phyloP scores from a whole-genome alignment of 2,329 filamentous ascomycete species.

The Diaporthe caulivora region DNA sequence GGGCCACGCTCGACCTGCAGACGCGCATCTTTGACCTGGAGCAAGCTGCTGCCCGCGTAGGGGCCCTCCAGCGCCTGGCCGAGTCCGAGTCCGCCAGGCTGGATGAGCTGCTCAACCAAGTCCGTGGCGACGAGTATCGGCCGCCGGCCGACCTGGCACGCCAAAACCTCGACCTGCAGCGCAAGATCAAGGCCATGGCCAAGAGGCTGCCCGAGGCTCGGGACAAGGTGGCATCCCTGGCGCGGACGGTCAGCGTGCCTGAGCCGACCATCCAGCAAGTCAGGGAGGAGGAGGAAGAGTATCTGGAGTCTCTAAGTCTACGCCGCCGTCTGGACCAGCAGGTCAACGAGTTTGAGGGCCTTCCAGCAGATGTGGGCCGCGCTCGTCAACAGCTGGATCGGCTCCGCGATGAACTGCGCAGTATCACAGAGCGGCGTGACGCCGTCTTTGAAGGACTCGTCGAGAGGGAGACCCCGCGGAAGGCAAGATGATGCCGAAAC shows the following conservation, averaged over 20 bases:
- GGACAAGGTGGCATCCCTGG: conserved; percentile 62
- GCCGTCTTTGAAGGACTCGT: conserved; percentile 80
- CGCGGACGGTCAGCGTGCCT: conserved; percentile 49
- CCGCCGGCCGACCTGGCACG: conserved; percentile 71
- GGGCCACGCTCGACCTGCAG: conserved; percentile 68
- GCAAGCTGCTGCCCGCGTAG: conserved; percentile 66
- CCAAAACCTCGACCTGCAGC: conserved; percentile 80
- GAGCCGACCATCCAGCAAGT: conserved; percentile 69
- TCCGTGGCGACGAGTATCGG: conserved; percentile 63
- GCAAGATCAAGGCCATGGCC: conserved; percentile 75
- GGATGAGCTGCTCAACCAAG: conserved; percentile 54
- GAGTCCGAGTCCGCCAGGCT: conserved; percentile 61
- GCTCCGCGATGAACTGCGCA: conserved; percentile 73
- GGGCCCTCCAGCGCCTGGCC: conserved; percentile 68
- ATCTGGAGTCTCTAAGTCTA: conserved; percentile 66
- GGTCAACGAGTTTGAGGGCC: conserved; percentile 74
- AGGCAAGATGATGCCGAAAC: conserved; percentile 46
- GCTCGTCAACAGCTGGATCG: conserved; percentile 79
- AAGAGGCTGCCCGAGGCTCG: conserved; percentile 77
- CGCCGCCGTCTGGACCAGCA: conserved; percentile 73
- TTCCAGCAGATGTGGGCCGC: conserved; percentile 78
- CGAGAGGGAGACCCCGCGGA: conserved; percentile 69
- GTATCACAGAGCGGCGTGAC: conserved; percentile 74
- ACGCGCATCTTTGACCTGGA: conserved; percentile 65
- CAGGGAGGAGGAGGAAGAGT: conserved; percentile 67